These are phyloP conservation scores for Solanum chiquidenum DNA, from an alignment of 257 asterid species.

Conservation along the genomic window DNA sequence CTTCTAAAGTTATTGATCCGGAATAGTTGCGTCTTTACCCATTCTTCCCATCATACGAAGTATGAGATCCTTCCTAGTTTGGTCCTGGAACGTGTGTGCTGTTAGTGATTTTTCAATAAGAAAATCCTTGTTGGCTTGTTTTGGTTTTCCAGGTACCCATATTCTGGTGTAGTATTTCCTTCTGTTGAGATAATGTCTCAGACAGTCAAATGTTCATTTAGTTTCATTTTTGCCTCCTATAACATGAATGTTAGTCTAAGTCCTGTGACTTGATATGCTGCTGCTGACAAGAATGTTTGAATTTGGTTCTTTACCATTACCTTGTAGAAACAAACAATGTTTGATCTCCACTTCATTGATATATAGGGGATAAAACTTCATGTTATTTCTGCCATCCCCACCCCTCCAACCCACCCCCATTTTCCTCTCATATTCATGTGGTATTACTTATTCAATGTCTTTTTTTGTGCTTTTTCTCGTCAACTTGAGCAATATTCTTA, in stretches of 20 bases:
- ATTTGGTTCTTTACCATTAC: neutral
- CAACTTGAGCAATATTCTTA: neutral
- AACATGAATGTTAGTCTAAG: neutral
- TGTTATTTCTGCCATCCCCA: neutral
- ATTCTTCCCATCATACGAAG: neutral
- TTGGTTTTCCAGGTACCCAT: neutral
- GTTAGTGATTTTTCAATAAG: neutral
- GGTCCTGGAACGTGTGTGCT: neutral
- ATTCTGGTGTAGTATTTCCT: neutral
- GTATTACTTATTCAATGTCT: neutral
- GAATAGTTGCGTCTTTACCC: neutral
- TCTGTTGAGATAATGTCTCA: neutral
- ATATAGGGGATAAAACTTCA: neutral
- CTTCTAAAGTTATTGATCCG: neutral
- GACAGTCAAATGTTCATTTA: neutral
- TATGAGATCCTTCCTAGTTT: neutral
- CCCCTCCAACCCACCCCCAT: neutral
- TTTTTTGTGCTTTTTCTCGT: neutral
- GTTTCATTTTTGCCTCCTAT: neutral
- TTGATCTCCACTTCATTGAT: neutral
- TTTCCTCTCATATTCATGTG: neutral
- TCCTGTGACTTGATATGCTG: neutral
- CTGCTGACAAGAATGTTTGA: neutral
- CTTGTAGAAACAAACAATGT: neutral
- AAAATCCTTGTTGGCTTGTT: neutral